A percentile compares a stretch with the other conserved stretches of the same genome.
phyloP scores from a whole-genome alignment of 306 rosid species.

The Medicago truncatula region MtrunA17r5.0-ANR NC_053046.1:13841501-13842000 shows the following conservation, averaged over 20 bases:
- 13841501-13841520: constrained; percentile 39
- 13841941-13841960: neutral
- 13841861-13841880: neutral
- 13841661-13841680: constrained; percentile 50
- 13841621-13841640: neutral
- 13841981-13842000: neutral
- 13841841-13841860: neutral
- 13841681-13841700: constrained; percentile 42
- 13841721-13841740: too few species aligned
- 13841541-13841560: neutral
- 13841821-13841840: neutral
- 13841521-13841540: constrained; percentile 18
- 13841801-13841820: neutral
- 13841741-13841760: neutral
- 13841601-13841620: neutral
- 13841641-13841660: constrained; percentile 58
- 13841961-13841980: neutral
- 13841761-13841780: neutral
- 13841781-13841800: neutral
- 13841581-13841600: neutral
- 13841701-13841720: too few species aligned
- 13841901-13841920: too few species aligned
- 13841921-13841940: neutral
- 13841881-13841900: neutral
- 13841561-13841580: neutral